phyloP scores from a whole-genome alignment of 1,284 basidiomycete species.

The Ceratobasidium sp. region DNA sequence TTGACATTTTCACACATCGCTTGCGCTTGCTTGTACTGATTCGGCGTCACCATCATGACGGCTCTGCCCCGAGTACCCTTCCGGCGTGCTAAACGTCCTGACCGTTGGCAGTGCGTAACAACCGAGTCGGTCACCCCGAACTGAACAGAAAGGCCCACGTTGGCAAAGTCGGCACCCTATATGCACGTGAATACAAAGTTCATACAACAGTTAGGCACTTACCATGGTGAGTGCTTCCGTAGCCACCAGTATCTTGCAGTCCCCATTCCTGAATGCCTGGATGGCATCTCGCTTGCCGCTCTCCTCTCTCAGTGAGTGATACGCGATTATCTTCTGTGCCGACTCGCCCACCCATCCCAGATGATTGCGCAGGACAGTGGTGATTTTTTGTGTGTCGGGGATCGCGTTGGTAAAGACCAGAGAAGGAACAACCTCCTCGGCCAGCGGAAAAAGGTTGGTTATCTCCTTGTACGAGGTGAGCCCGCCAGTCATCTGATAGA shows the following conservation, averaged over 20 bases:
- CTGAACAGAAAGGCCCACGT: not conserved
- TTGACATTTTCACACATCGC: not conserved
- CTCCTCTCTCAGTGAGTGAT: constrained; percentile 4
- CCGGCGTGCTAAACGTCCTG: not conserved
- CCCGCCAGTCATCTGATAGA: constrained; percentile 7
- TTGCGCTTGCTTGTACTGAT: not conserved
- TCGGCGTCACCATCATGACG: constrained; percentile 3
- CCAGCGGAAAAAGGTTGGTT: not conserved
- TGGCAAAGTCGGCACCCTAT: not conserved
- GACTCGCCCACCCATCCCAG: not conserved
- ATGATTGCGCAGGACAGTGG: not conserved
- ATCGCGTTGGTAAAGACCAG: constrained; percentile 4
- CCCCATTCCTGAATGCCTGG: not conserved
- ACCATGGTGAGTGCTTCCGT: not conserved
- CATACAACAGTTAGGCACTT: not conserved
- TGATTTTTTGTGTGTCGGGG: not conserved
- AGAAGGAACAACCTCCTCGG: not conserved
- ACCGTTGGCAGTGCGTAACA: not conserved
- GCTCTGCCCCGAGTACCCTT: no score
- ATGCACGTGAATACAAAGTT: not conserved
- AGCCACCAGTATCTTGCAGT: not conserved
- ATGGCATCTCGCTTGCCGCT: not conserved
- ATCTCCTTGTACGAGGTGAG: not conserved
- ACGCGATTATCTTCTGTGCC: not conserved
- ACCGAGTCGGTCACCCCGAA: not conserved